phyloP scores from a whole-genome alignment of 164 flowering plant genomes.

The Cinnamomum chago region DNA sequence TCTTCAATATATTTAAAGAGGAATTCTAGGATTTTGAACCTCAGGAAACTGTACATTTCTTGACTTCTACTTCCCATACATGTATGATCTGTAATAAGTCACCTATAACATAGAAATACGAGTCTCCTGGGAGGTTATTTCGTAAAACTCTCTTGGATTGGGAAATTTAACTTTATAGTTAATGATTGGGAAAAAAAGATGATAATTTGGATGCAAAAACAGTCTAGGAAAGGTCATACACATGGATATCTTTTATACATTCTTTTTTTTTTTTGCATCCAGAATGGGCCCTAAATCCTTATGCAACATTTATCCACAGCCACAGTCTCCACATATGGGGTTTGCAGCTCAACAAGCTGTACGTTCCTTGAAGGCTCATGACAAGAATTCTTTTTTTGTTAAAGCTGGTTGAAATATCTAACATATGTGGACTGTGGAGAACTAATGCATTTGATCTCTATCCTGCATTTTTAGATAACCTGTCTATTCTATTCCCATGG shows the following conservation, averaged over 20 bases:
- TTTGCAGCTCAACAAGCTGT: not conserved
- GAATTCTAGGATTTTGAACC: not conserved
- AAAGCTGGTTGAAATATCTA: constrained; percentile 1
- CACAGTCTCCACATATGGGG: not conserved
- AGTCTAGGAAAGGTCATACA: not conserved
- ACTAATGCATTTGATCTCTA: not conserved
- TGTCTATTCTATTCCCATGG: not conserved
- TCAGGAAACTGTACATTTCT: not conserved
- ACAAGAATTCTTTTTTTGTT: not conserved
- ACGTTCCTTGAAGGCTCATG: not conserved
- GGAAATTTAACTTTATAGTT: not conserved
- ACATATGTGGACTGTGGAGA: not conserved
- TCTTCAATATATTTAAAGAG: not conserved
- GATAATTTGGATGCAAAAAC: not conserved
- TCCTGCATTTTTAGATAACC: constrained; percentile 5
- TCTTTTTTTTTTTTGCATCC: not conserved
- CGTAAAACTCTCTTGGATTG: not conserved
- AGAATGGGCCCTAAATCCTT: not conserved
- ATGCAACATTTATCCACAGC: not conserved
- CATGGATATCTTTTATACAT: too few species aligned
- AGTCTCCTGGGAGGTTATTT: not conserved
- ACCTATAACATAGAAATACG: not conserved
- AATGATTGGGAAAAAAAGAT: not conserved
- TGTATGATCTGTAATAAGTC: not conserved
- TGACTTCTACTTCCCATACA: not conserved